Evolutionary conservation across 805 yeast species (phyloP).

Genomic region (Barnettozyma wickerhamii): DNA sequence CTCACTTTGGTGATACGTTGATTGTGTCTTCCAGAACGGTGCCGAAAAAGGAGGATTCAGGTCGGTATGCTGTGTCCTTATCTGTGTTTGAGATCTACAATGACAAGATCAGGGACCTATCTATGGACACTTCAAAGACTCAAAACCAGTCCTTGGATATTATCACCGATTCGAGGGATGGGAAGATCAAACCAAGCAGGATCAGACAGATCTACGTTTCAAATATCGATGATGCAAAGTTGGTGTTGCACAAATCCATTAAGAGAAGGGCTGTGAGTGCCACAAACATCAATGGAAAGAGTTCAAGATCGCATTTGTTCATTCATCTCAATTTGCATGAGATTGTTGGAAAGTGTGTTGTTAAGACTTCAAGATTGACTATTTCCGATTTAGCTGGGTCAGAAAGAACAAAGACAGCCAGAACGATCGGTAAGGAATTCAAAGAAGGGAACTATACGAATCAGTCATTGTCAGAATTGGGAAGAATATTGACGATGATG

Average conservation of each 20-base stretch:
- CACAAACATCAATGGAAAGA: constrained; percentile 39
- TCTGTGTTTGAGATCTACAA: constrained; percentile 51
- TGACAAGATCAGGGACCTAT: constrained; percentile 39
- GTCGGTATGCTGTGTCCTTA: constrained; percentile 37
- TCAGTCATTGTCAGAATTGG: constrained; percentile 44
- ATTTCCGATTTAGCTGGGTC: constrained; percentile 52
- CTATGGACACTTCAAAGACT: constrained; percentile 25
- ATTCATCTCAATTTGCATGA: constrained; percentile 37
- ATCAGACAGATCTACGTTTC: constrained; percentile 37
- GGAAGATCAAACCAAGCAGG: constrained; percentile 40
- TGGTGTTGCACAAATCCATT: constrained; percentile 36
- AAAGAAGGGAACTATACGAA: constrained; percentile 47
- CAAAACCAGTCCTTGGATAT: constrained; percentile 35
- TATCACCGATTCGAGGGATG: constrained; percentile 37
- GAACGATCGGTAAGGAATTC: constrained; percentile 40
- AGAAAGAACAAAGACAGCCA: constrained; percentile 44
- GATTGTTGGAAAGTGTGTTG: constrained; percentile 18
- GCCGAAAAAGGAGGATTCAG: constrained; percentile 10
- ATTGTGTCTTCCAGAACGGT: constrained; percentile 16
- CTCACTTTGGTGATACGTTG: constrained; percentile 22
- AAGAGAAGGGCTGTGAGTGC: constrained; percentile 36
- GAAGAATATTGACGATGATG: constrained; percentile 42
- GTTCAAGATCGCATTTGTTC: constrained; percentile 53
- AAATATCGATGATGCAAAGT: constrained; percentile 33
- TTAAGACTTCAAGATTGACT: constrained; percentile 36